These are phyloP conservation scores for Tubosaeta brunneosetosa DNA, from an alignment of 768 basidiomycete species.

Conservation along the genomic window DNA sequence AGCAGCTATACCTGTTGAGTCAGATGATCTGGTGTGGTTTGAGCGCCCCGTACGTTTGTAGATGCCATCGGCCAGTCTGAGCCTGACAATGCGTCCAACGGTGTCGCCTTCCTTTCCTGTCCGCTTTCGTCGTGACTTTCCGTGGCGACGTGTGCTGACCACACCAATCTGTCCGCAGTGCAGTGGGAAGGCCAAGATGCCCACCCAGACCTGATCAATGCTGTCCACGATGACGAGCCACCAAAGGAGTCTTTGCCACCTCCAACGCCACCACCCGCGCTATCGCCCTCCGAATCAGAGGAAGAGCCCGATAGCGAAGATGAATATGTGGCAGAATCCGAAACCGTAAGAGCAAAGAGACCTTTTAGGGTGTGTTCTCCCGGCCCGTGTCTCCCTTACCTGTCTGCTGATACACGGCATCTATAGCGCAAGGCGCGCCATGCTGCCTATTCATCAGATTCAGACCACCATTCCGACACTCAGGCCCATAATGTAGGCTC, in stretches of 20 bases:
- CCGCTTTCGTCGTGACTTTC: conserved; percentile 14
- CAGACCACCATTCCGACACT: conserved; percentile 36
- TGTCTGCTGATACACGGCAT: conserved; percentile 11
- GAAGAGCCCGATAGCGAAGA: conserved; percentile 57
- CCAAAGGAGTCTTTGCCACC: conserved; percentile 13
- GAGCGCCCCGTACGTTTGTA: conserved; percentile 26
- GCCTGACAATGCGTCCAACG: conserved; percentile 2
- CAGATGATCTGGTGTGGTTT: conserved; percentile 33
- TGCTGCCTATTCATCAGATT: conserved; percentile 38
- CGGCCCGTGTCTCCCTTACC: conserved; percentile 2
- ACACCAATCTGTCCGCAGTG: conserved; percentile 43
- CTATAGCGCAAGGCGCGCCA: conserved; percentile 43
- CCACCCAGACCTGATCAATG: conserved; percentile 40
- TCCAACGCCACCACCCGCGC: conserved; percentile 29
- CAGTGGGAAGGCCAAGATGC: conserved; percentile 67
- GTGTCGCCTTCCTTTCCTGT: conserved; percentile 7
- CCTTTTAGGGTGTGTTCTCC: conserved; percentile 42
- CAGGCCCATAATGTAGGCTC: conserved; percentile 9
- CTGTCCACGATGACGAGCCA: conserved; percentile 17
- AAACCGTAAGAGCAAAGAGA: conserved; percentile 31
- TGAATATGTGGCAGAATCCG: conserved; percentile 57
- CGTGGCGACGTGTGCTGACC: conserved; percentile 25
- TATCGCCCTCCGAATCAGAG: conserved; percentile 44
- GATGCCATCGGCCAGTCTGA: conserved; percentile 20
- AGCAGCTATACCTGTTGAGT: conserved; percentile 34